Percentiles rank a stretch among this genome's conserved stretches.
Evolutionary conservation across 2,329 filamentous ascomycete species (phyloP).

Genomic region (Pestalotiopsis sp.): DNA sequence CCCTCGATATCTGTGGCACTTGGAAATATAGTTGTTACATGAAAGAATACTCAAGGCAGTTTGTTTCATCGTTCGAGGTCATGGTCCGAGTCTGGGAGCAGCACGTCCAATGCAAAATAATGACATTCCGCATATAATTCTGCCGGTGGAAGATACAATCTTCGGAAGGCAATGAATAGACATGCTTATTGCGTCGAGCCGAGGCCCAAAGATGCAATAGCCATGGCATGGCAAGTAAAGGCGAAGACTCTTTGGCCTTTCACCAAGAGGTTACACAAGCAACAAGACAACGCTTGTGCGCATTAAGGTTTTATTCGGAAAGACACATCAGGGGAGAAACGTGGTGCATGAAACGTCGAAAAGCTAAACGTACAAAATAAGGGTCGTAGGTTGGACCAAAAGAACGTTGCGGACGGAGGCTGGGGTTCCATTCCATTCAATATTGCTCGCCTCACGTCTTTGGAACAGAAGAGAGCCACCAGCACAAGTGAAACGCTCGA

Average conservation of each 20-base stretch:
- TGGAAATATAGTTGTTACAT: not conserved
- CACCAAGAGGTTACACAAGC: not conserved
- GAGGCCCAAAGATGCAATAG: too few relatives aligned
- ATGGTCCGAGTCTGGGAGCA: too few relatives aligned
- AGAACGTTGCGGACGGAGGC: not conserved
- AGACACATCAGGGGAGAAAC: not conserved
- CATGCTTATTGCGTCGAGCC: too few relatives aligned
- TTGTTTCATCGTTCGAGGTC: too few relatives aligned
- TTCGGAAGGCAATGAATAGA: too few relatives aligned
- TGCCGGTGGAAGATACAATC: too few relatives aligned
- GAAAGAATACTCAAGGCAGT: too few relatives aligned
- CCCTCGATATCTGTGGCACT: not conserved
- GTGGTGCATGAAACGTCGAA: not conserved
- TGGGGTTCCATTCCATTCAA: not conserved
- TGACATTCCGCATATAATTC: not conserved
- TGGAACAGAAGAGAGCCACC: not conserved
- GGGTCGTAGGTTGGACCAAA: not conserved
- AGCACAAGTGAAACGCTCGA: not conserved
- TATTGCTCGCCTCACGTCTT: not conserved
- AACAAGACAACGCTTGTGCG: not conserved
- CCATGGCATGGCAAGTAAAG: too few relatives aligned
- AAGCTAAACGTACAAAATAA: not conserved
- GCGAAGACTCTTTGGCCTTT: not conserved
- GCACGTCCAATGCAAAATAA: not conserved
- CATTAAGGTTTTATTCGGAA: not conserved